A percentile compares a stretch with the other conserved stretches of the same genome.
phyloP scores from a whole-genome alignment of 176 grass and related monocot genomes.

The Lolium rigidum region DNA sequence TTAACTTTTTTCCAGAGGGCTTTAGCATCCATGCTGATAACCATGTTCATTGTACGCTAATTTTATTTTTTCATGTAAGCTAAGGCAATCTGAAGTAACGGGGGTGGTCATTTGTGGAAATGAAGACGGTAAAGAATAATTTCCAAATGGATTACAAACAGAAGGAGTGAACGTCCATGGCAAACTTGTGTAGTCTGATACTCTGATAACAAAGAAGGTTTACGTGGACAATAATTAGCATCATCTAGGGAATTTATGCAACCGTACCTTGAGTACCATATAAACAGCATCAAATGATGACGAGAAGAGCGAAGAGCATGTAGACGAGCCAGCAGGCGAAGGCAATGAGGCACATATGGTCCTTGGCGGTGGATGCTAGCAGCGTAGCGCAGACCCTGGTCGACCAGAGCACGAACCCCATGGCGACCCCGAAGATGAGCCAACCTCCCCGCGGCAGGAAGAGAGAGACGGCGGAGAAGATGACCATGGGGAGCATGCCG shows the following conservation, averaged over 20 bases:
- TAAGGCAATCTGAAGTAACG: neutral
- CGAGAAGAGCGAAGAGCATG: slow-evolving; percentile 86
- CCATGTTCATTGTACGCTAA: neutral
- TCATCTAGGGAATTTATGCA: slow-evolving; percentile 3
- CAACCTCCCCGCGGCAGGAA: slow-evolving; percentile 74
- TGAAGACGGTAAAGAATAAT: neutral
- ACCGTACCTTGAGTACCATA: slow-evolving; percentile 19
- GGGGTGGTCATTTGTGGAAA: neutral
- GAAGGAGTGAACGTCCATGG: no score
- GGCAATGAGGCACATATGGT: slow-evolving; percentile 68
- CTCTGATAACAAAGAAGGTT: neutral
- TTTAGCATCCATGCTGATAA: neutral
- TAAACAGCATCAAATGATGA: slow-evolving; percentile 65
- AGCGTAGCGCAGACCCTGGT: slow-evolving; percentile 75
- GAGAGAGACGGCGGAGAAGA: slow-evolving; percentile 81
- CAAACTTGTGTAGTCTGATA: no score
- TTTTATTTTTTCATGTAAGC: neutral
- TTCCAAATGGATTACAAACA: neutral
- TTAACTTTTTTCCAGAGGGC: neutral
- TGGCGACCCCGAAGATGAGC: slow-evolving; percentile 68
- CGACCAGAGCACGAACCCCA: slow-evolving; percentile 85
- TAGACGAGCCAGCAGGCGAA: slow-evolving; percentile 89
- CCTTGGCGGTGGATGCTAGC: slow-evolving; percentile 74
- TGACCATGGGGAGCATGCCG: slow-evolving; percentile 92
- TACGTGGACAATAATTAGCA: neutral